phyloP scores from a whole-genome alignment of 108 stramenopile genomes.

The Bacterosira constricta region DNA sequence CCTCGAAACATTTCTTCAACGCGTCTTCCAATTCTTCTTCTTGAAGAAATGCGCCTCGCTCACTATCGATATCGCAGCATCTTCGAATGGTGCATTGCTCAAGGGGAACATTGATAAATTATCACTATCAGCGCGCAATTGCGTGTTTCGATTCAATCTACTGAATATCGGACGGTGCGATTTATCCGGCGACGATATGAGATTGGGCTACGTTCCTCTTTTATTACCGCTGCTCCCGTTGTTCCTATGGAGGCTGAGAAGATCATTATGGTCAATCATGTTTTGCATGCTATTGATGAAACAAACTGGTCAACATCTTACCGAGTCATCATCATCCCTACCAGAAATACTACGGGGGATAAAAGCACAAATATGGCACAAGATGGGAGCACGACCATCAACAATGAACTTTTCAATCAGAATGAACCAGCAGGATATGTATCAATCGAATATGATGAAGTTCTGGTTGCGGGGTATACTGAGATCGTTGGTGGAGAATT shows the following conservation, averaged over 20 bases:
- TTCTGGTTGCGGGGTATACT: conserved; percentile 7
- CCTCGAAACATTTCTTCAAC: not conserved
- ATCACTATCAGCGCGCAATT: not conserved
- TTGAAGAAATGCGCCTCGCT: not conserved
- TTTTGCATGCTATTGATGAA: not conserved
- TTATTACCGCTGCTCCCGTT: conserved; percentile 3
- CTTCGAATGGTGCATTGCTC: not conserved
- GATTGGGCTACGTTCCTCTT: conserved; percentile 10
- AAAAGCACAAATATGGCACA: not conserved
- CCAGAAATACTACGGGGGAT: not conserved
- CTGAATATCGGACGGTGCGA: not conserved
- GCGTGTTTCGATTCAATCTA: conserved; percentile 3
- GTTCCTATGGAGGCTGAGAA: not conserved
- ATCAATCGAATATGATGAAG: not conserved
- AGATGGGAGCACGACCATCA: not conserved
- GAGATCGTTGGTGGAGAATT: conserved; percentile 12
- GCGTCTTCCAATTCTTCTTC: not conserved
- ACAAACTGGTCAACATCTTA: too few species aligned
- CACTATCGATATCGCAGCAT: not conserved
- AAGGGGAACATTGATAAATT: not conserved
- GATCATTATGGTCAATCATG: not conserved
- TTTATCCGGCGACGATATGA: not conserved
- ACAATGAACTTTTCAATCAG: not conserved
- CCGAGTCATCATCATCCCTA: not conserved
- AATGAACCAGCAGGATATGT: not conserved